These are phyloP conservation scores for Emergomyces pasteurianus DNA, from an alignment of 2,329 filamentous ascomycete genomes.

Conservation along the genomic window DNA sequence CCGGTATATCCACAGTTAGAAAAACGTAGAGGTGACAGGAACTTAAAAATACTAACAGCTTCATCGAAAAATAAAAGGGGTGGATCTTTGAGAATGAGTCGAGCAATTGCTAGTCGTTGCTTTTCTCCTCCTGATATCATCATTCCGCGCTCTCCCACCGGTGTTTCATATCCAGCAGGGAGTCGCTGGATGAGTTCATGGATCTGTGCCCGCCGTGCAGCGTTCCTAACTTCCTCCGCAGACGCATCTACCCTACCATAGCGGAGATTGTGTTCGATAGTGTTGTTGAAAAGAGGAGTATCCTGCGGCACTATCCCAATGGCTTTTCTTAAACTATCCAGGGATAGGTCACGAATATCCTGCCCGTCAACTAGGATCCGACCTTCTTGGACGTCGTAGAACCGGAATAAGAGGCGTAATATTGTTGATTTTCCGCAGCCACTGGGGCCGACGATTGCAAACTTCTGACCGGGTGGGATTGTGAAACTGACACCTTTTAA, in stretches of 20 bases:
- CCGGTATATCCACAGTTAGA: not conserved
- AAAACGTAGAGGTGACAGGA: not conserved
- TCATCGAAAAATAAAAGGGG: conserved; percentile 90
- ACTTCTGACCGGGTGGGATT: conserved; percentile 90
- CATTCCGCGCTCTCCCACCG: conserved; percentile 85
- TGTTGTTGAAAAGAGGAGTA: conserved; percentile 93
- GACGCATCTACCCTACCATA: conserved; percentile 76
- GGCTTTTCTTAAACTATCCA: conserved; percentile 69
- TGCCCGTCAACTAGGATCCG: conserved; percentile 87
- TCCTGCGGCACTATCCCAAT: conserved; percentile 97
- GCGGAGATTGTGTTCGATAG: conserved; percentile 87
- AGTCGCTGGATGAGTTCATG: conserved; percentile 70
- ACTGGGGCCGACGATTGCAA: conserved; percentile 87
- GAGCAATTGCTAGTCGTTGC: conserved; percentile 73
- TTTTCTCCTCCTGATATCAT: conserved; percentile 97
- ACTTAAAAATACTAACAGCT: conserved; percentile 43
- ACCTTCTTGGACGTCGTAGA: conserved; percentile 77
- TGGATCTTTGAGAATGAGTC: conserved; percentile 78
- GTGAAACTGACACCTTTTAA: conserved; percentile 72
- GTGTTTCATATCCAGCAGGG: conserved; percentile 80
- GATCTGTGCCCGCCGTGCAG: conserved; percentile 71
- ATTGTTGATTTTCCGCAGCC: conserved; percentile 96
- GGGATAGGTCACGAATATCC: conserved; percentile 68
- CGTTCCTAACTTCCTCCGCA: conserved; percentile 59
- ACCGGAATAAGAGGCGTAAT: conserved; percentile 80